Conservation (phyloP, 306 rosid genomes). For the Notholithocarpus densiflorus region DNA sequence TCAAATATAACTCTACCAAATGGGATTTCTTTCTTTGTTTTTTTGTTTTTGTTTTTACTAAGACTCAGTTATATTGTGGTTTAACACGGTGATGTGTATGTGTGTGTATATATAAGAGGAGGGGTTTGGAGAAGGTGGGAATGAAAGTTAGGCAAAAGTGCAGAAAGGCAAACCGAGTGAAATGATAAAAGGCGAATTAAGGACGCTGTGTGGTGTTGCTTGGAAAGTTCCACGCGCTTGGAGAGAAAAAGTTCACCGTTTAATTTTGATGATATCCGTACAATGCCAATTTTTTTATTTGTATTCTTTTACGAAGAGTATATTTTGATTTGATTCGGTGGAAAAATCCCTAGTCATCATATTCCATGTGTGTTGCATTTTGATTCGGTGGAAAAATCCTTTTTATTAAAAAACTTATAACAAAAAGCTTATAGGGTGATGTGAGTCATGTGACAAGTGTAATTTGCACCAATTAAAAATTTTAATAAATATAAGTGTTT, state of each 20-base stretch:
- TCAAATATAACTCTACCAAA: not conserved
- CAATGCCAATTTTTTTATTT: not conserved
- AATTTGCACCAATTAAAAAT: too few species aligned
- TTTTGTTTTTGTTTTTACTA: not conserved
- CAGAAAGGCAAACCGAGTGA: conserved; percentile 17
- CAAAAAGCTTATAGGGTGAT: too few species aligned
- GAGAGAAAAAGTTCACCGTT: not conserved
- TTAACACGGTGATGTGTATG: not conserved
- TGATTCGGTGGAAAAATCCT: too few species aligned
- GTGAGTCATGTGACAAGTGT: too few species aligned
- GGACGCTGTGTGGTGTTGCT: not conserved
- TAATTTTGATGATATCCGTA: not conserved
- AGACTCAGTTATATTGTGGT: too few species aligned
- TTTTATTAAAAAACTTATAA: too few species aligned
- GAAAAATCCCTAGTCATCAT: not conserved
- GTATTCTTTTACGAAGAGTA: too few species aligned
- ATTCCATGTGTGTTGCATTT: too few species aligned
- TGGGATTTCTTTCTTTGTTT: too few species aligned
- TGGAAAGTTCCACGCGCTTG: conserved; percentile 26
- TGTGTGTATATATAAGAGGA: not conserved
- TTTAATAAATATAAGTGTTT: too few species aligned
- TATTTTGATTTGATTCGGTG: not conserved
- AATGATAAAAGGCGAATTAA: not conserved
- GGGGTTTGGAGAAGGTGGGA: not conserved
- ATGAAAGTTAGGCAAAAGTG: conserved; percentile 17